Conservation (phyloP, 140 eudicot genomes). For the Oenanthe javanica region DNA sequence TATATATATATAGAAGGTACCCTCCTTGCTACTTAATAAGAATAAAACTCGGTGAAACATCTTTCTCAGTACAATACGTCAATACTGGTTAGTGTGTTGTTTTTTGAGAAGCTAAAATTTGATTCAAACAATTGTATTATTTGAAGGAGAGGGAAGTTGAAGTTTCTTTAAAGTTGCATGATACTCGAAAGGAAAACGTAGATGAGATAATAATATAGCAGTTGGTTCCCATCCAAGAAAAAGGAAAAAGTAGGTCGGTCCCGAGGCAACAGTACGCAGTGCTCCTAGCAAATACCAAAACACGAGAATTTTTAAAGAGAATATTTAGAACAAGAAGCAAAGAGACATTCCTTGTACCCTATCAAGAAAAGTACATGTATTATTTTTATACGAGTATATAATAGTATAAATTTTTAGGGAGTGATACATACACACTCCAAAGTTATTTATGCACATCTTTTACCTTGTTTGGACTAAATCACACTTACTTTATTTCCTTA, state of each 20-base stretch:
- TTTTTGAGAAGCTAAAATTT: background rate
- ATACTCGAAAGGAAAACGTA: background rate
- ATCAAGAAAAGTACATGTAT: slow-evolving; percentile 4
- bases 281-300: background rate
- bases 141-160: background rate
- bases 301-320: background rate
- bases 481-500: too few species aligned
- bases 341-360: slow-evolving; percentile 21
- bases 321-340: slow-evolving; percentile 21
- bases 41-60: too few species aligned
- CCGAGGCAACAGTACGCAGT: slow-evolving; percentile 3
- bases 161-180: background rate
- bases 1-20: too few species aligned
- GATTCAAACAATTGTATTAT: background rate
- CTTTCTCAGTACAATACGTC: too few species aligned
- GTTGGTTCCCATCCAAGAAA: background rate
- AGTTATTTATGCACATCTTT: too few species aligned
- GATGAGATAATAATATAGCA: background rate
- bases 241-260: background rate
- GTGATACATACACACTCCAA: too few species aligned
- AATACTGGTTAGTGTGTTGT: too few species aligned
- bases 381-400: background rate
- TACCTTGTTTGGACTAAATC: too few species aligned
- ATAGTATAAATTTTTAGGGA: background rate
- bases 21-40: too few species aligned